Evolutionary conservation across 2,329 filamentous ascomycete species (phyloP).

Genomic region (Immersiporthe knoxdaviesiana): DNA sequence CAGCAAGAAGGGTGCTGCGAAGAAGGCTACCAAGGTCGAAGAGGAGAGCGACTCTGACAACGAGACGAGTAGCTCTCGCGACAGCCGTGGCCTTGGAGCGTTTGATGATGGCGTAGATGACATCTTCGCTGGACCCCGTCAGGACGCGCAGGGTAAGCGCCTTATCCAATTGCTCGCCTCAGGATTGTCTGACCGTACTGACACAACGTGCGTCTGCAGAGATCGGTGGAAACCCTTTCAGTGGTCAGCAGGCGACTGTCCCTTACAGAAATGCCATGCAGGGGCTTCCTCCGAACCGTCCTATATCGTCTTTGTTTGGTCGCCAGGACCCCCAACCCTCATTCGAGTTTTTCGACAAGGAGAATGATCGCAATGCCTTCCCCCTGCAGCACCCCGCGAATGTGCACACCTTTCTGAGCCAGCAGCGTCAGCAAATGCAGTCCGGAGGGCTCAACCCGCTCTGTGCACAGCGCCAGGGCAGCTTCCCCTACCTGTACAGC

Average conservation of each 20-base stretch:
- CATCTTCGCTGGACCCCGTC: slow-evolving; percentile 15
- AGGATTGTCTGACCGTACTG: background rate
- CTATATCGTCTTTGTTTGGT: slow-evolving; percentile 25
- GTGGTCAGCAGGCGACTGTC: background rate
- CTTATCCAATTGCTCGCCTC: too few relatives aligned
- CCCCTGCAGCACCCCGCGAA: slow-evolving; percentile 15
- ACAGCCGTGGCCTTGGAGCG: background rate
- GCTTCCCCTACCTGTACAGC: slow-evolving; percentile 27
- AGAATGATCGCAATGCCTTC: slow-evolving; percentile 33
- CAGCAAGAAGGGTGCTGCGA: slow-evolving; percentile 7
- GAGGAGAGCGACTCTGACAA: slow-evolving; percentile 22
- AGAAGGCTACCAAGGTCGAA: slow-evolving; percentile 19
- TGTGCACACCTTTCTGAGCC: slow-evolving; percentile 16
- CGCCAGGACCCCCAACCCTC: background rate
- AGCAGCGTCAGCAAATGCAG: slow-evolving; percentile 25
- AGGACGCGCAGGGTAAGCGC: slow-evolving; percentile 19
- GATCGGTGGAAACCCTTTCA: background rate
- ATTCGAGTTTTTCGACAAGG: slow-evolving; percentile 31
- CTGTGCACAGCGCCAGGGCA: slow-evolving; percentile 38
- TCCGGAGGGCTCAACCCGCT: slow-evolving; percentile 40
- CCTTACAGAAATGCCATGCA: slow-evolving; percentile 24
- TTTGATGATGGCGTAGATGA: slow-evolving; percentile 15
- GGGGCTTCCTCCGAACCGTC: slow-evolving; percentile 26
- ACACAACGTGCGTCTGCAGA: background rate
- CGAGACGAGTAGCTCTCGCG: background rate